Evolutionary conservation across 345 rosid genomes (phyloP).

Genomic region (Noccaea bulbosa): DNA sequence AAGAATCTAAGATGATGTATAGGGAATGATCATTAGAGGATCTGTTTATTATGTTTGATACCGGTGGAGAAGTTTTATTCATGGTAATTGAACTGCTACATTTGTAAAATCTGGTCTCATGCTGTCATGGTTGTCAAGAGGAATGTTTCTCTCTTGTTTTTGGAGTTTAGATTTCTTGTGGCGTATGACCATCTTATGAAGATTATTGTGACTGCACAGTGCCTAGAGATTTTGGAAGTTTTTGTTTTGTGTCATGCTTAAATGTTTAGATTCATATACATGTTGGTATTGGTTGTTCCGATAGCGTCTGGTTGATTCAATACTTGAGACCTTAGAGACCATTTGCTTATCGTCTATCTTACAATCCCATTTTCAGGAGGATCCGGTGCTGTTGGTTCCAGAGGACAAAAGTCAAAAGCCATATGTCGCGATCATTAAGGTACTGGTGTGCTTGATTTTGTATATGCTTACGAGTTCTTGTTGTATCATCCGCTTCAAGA

Average conservation of each 20-base stretch:
- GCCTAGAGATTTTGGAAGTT: not conserved
- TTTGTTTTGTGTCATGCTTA: not conserved
- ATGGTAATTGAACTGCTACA: not conserved
- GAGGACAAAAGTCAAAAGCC: constrained; percentile 84
- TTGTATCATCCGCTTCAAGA: constrained; percentile 13
- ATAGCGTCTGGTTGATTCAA: not conserved
- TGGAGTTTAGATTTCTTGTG: not conserved
- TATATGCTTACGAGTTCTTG: not conserved
- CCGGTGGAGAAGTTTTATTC: not conserved
- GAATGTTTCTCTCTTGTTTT: not conserved
- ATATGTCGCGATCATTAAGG: constrained; percentile 98
- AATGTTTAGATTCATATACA: too few relatives aligned
- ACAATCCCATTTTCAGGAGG: constrained; percentile 63
- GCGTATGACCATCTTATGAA: not conserved
- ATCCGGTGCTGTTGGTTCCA: constrained; percentile 91
- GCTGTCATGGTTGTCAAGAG: constrained; percentile 7
- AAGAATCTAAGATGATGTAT: not conserved
- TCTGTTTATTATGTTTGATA: not conserved
- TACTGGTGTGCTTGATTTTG: constrained; percentile 36
- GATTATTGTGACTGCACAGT: not conserved
- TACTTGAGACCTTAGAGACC: not conserved
- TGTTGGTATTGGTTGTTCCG: too few relatives aligned
- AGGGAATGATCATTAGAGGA: not conserved
- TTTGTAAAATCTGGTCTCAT: not conserved
- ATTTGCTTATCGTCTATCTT: constrained; percentile 26